Base-by-base conservation (phyloP, 305 asterid genomes). In the Solanum hybrid region DNA sequence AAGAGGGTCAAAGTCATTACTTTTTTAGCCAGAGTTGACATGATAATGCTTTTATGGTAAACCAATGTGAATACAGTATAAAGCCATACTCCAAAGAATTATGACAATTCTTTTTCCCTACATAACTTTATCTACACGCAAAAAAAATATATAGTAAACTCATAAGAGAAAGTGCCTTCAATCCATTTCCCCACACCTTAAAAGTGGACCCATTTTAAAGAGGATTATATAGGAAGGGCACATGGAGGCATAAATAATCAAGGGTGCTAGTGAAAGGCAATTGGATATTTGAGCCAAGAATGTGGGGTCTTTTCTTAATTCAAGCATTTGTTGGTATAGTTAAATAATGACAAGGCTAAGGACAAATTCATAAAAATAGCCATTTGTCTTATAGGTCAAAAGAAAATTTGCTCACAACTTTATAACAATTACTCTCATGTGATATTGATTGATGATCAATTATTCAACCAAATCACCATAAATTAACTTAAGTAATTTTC, bases 181-280 rank as follows among this genome's bases (percentile, higher is more conserved):
- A 35, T 78, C 90, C 56, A 78, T 17, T 82, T 51, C 42, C 87
- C 35, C 69, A 64, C 42, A 36, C 72, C 89, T 56, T 91, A 84
- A 79, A 56, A 88, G 56, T 89, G 92, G 95, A 87, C 93, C 93
- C 95, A 93, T 91, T 40, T 69, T 89, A 32, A 66, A 45, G 88
- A 91, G 91, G 89, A 86, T 89, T 88, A 69, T 78, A 60, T 71
- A 84, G 66, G 92, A 69, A 91, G 89, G 87, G 93, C 95, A 94
- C 97, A 93, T 95, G 97, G 94, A 93, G 24, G 91, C 88, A 87
- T 86, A 88, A 91, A 89, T 45, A 86, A 51, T 71, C 81, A 35
- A 64, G 78, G 92, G 87, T 60, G 88, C 89, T 77, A 78, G 90
- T 91, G 94, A 89, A 90, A 89, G 93, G 92, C 91, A 86, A 78